Evolutionary conservation across 495 filamentous ascomycete genomes (phyloP), one percentile per base, ranked within the genome.

Genomic region (Haplographium delicatum): DNA sequence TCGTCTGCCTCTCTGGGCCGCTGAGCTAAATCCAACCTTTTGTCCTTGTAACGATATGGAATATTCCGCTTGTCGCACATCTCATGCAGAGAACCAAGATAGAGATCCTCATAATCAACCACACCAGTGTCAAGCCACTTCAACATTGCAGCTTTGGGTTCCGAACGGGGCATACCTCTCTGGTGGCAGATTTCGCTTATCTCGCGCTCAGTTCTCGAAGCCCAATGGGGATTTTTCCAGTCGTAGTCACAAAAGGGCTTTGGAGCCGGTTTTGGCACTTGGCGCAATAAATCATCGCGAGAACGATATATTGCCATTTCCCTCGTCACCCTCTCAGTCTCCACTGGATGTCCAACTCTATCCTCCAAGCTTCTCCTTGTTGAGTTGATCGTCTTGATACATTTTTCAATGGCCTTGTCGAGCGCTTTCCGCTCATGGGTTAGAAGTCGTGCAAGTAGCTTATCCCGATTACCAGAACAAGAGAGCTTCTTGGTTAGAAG

Each of bases 121-220:
- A 11, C n/a, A 11, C 51, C 51, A 5, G 51, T 54, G 16, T 54
- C 51, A 22, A 54, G 51, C 51, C 51, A 54, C 15, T 53, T 53
- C 4, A 53, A 16, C 40, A 45, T 37, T 5, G 43, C 31, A 22
- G 51, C 43, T 26, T 47, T 54, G n/a, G 51, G 44, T 2, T 44
- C 51, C 10, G 11, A 9, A 4, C 33, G 43, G 5, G 41, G 28
- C 51, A 54, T 54, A 30, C 44, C 51, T 13, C 50, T 40, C 15
- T 44, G 13, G 6, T 16, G 1, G 27, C 34, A 47, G n/a, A 54
- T 54, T n/a, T 54, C 51, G 5, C 30, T 2, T 11, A 54, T 13
- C 23, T 54, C 35, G 3, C 51, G 31, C 20, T 54, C 43, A 6
- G 33, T 47, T 47, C 44, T 47, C 15, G 23, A 39, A 11, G 51